phyloP scores from a whole-genome alignment of 2,329 filamentous ascomycete genomes.

The Colletotrichum phormii region DNA sequence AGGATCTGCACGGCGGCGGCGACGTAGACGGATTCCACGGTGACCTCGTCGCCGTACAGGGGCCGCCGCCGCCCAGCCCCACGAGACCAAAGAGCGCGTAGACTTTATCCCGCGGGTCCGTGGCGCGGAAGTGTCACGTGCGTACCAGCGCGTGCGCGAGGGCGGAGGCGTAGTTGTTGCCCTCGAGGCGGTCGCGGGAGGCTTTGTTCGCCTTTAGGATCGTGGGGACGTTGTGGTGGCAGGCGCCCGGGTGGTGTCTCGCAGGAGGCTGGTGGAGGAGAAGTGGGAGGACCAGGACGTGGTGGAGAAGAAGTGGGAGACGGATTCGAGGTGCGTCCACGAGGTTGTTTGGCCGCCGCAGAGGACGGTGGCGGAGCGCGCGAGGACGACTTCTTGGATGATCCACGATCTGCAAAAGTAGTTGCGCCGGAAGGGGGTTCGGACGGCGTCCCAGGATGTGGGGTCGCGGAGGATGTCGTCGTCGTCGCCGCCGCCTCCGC shows the following conservation, averaged over 20 bases:
- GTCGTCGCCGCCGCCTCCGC: neutral
- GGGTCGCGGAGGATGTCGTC: neutral
- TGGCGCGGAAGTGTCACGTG: conserved; percentile 27
- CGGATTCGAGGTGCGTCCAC: conserved; percentile 2
- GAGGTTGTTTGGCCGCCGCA: conserved; percentile 9
- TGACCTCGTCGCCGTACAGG: neutral
- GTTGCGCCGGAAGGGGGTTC: conserved; percentile 24
- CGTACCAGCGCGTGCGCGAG: neutral
- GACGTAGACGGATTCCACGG: neutral
- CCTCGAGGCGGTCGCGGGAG: neutral
- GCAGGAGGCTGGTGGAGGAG: neutral
- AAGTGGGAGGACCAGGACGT: neutral
- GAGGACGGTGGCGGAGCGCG: conserved; percentile 29
- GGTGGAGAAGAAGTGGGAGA: conserved; percentile 1
- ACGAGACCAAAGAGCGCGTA: too few species aligned
- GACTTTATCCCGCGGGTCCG: neutral
- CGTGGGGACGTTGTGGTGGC: neutral
- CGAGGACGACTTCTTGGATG: conserved; percentile 37
- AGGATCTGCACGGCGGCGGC: conserved; percentile 3
- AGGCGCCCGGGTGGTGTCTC: neutral
- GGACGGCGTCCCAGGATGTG: conserved; percentile 5
- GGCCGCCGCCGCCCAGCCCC: neutral
- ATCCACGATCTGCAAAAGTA: conserved; percentile 39
- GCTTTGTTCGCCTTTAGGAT: neutral
- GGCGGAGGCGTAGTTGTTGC: neutral